These are phyloP conservation scores for Fraxinus americana DNA, from an alignment of 257 asterid species.

Conservation along the genomic window DNA sequence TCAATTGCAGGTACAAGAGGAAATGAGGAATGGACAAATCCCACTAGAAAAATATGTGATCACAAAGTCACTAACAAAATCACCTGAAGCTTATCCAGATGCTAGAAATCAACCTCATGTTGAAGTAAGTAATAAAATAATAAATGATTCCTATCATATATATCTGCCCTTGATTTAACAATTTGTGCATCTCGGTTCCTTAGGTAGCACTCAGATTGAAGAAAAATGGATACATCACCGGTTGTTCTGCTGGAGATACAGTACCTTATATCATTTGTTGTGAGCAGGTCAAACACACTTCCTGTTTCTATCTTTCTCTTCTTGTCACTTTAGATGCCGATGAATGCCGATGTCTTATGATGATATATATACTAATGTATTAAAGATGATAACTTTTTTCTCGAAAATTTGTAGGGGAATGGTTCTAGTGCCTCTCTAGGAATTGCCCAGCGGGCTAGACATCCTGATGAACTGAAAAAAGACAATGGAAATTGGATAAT, in stretches of 20 bases:
- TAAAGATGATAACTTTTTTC: constrained; percentile 18
- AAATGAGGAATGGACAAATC: constrained; percentile 87
- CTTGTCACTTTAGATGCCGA: constrained; percentile 6
- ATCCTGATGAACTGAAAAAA: constrained; percentile 88
- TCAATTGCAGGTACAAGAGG: constrained; percentile 76
- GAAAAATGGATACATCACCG: constrained; percentile 84
- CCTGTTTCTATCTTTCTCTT: constrained; percentile 7
- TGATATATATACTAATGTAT: background rate
- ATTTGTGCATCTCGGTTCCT: constrained; percentile 25
- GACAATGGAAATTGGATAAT: constrained; percentile 80
- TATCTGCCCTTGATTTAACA: constrained; percentile 21
- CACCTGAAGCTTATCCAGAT: constrained; percentile 98
- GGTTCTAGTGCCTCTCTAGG: constrained; percentile 68
- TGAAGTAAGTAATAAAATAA: constrained; percentile 58
- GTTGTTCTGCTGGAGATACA: constrained; percentile 95
- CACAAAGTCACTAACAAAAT: constrained; percentile 85
- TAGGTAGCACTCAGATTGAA: constrained; percentile 94
- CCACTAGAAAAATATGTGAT: constrained; percentile 86
- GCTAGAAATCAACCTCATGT: constrained; percentile 96
- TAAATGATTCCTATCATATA: constrained; percentile 12
- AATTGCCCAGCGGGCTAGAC: constrained; percentile 97
- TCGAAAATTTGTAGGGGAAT: constrained; percentile 54
- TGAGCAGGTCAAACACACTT: constrained; percentile 64
- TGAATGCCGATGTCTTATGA: constrained; percentile 16
- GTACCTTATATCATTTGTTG: constrained; percentile 92